phyloP scores from a whole-genome alignment of 164 flowering plant species.

The Paratinospora sagittata region DNA sequence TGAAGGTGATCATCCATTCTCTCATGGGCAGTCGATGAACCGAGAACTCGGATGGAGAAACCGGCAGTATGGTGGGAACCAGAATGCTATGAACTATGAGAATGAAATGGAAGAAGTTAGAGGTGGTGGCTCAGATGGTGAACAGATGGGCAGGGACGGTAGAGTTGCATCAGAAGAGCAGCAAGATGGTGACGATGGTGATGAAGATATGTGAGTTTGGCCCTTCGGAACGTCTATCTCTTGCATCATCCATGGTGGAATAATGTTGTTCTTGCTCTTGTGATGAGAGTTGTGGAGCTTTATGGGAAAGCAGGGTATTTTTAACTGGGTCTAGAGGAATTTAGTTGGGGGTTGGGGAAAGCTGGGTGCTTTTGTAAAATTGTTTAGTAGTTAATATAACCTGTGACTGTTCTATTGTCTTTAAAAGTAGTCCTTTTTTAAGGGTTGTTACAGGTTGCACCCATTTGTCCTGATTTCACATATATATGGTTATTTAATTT shows the following conservation, averaged over 20 bases:
- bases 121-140: constrained; percentile 19
- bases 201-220: constrained; percentile 10
- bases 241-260: neutral
- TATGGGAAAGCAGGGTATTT: too few relatives aligned
- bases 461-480: neutral
- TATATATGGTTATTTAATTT: neutral
- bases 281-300: too few relatives aligned
- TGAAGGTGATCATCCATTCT: constrained; percentile 32
- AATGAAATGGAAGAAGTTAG: constrained; percentile 16
- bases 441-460: neutral
- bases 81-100: neutral
- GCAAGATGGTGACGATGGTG: constrained; percentile 20
- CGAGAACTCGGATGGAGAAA: constrained; percentile 26
- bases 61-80: constrained; percentile 18
- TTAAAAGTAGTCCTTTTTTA: neutral
- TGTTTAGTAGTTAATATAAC: neutral
- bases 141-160: constrained; percentile 14
- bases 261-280: too few relatives aligned
- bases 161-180: constrained; percentile 16
- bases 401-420: neutral
- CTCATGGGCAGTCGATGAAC: constrained; percentile 35
- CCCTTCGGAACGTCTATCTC: neutral
- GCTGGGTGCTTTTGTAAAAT: neutral
- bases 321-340: too few relatives aligned
- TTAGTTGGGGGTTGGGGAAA: too few relatives aligned